A percentile compares a stretch with the other conserved stretches of the same genome.
phyloP scores from a whole-genome alignment of 2,329 filamentous ascomycete species.

The Canariomyces notabilis region DNA sequence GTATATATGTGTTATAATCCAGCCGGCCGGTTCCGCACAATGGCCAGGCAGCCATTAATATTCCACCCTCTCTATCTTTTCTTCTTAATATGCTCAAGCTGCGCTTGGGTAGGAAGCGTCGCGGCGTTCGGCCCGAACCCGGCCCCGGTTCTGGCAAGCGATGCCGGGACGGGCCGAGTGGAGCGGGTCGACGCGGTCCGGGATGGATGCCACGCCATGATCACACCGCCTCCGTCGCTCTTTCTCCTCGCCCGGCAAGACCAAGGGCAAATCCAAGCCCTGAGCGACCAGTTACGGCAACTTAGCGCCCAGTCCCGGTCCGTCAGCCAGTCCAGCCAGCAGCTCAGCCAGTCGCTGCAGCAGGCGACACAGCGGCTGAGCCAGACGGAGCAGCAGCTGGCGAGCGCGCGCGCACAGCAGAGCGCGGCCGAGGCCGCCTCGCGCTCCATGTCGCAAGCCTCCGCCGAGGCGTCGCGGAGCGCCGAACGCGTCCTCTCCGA shows the following conservation, averaged over 20 bases:
- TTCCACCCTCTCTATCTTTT: conserved; percentile 23
- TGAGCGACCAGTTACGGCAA: conserved; percentile 27
- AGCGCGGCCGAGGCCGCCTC: conserved; percentile 25
- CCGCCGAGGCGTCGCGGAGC: conserved; percentile 23
- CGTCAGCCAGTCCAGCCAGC: conserved; percentile 30
- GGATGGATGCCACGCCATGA: conserved; percentile 13
- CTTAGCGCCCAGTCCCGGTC: conserved; percentile 28
- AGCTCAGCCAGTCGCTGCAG: conserved; percentile 28
- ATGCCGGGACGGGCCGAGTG: conserved; percentile 2
- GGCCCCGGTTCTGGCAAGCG: neutral
- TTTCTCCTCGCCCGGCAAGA: conserved; percentile 20
- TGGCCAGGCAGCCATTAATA: conserved; percentile 19
- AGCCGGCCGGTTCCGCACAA: conserved; percentile 13
- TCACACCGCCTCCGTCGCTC: conserved; percentile 25
- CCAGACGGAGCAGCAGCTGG: conserved; percentile 22
- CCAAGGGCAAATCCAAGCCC: conserved; percentile 28
- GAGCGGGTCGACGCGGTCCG: conserved; percentile 10
- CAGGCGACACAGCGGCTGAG: conserved; percentile 27
- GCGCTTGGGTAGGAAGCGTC: conserved; percentile 21
- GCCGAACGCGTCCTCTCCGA: conserved; percentile 21
- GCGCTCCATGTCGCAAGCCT: conserved; percentile 22
- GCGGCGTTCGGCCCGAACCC: conserved; percentile 1
- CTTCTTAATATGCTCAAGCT: conserved; percentile 23
- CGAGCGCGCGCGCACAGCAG: conserved; percentile 17
- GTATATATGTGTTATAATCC: conserved; percentile 10